These are phyloP conservation scores for Yamadazyma songkhlaensis DNA, from an alignment of 1,139 yeast genomes.

Conservation along the genomic window DNA sequence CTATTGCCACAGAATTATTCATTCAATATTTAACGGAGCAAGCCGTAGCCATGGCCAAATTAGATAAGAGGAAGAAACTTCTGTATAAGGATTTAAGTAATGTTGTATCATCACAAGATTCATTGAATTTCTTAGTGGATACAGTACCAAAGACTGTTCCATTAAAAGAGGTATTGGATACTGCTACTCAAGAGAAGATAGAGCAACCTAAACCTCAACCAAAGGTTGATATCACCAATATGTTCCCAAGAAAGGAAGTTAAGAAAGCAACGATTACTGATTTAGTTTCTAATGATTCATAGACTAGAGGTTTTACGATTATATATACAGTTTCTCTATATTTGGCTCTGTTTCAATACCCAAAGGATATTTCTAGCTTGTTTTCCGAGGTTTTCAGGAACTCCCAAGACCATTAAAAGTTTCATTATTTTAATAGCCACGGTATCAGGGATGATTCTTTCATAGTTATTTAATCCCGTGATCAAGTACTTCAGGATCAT, in stretches of 20 bases:
- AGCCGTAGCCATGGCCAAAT: constrained; percentile 65
- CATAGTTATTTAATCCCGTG: constrained; percentile 32
- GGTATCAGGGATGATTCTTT: constrained; percentile 31
- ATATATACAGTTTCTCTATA: not conserved
- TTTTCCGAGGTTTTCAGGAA: constrained; percentile 21
- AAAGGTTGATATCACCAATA: constrained; percentile 12
- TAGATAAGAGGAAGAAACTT: constrained; percentile 68
- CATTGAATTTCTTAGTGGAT: constrained; percentile 65
- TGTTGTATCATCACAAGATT: constrained; percentile 66
- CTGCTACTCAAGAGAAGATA: constrained; percentile 10
- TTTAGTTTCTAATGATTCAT: constrained; percentile 17
- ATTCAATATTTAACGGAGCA: constrained; percentile 79
- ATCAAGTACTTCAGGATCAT: constrained; percentile 22
- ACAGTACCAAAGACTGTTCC: constrained; percentile 64
- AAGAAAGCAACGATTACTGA: constrained; percentile 35
- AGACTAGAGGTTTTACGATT: constrained; percentile 2
- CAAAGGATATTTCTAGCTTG: constrained; percentile 32
- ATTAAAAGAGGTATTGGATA: constrained; percentile 50
- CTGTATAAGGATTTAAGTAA: constrained; percentile 72
- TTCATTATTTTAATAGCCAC: constrained; percentile 27
- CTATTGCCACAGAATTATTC: constrained; percentile 85
- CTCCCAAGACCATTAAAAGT: constrained; percentile 24
- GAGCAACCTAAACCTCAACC: constrained; percentile 25
- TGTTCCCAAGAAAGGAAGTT: constrained; percentile 17
- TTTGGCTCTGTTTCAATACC: constrained; percentile 18